These are phyloP conservation scores for Pythium utonaiense DNA, from an alignment of 352 stramenopile species.

Conservation along the genomic window DNA sequence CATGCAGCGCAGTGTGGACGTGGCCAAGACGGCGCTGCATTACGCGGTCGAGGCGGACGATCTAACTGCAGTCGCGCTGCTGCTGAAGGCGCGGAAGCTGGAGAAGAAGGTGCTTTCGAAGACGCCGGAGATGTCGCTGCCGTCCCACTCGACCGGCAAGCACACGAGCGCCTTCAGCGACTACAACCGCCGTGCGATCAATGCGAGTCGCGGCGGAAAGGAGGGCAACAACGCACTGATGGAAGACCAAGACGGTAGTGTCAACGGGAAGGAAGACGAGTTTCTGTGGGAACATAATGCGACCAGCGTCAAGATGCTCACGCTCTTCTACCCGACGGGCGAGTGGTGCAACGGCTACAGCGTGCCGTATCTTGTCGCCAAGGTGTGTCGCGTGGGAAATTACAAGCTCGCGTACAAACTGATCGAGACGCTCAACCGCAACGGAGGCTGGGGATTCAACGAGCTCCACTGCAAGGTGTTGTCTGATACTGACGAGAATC, in stretches of 20 bases:
- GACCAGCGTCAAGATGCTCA: conserved; percentile 61
- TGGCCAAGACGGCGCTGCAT: conserved; percentile 45
- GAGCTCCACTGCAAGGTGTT: conserved; percentile 59
- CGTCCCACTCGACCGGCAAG: conserved; percentile 68
- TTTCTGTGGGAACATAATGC: conserved; percentile 43
- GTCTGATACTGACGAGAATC: conserved; percentile 29
- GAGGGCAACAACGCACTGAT: conserved; percentile 78
- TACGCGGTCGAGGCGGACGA: conserved; percentile 67
- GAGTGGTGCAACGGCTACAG: conserved; percentile 40
- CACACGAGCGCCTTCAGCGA: conserved; percentile 79
- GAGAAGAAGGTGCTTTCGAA: conserved; percentile 39
- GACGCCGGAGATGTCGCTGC: conserved; percentile 49
- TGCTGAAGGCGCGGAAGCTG: conserved; percentile 46
- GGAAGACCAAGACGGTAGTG: conserved; percentile 25
- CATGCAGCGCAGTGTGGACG: conserved; percentile 39
- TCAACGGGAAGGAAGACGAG: conserved; percentile 12
- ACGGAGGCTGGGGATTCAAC: conserved; percentile 62
- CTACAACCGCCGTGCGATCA: conserved; percentile 79
- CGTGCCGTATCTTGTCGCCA: conserved; percentile 32
- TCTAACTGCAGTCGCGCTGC: conserved; percentile 34
- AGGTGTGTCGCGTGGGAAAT: conserved; percentile 38
- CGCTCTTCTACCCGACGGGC: conserved; percentile 59
- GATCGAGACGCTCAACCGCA: conserved; percentile 48
- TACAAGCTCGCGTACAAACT: conserved; percentile 43
- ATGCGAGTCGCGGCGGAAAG: conserved; percentile 72